phyloP scores from a whole-genome alignment of 208 protist species.

The Naegleria lovaniensis region DNA sequence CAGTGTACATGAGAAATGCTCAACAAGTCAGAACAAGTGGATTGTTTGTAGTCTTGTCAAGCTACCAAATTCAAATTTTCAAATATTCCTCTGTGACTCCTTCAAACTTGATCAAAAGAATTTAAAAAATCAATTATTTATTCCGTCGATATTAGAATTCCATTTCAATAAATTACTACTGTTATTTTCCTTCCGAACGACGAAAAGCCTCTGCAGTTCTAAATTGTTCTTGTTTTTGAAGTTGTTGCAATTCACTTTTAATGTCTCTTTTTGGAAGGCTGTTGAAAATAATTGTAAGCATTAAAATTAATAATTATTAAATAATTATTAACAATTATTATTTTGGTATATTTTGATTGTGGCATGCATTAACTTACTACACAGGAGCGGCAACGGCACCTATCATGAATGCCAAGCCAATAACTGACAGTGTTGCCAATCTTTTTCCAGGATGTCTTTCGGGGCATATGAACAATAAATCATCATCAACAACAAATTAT shows the following conservation, averaged over 20 bases:
- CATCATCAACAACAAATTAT: too few relatives aligned
- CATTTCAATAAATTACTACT: not conserved
- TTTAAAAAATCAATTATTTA: not conserved
- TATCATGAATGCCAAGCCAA: not conserved
- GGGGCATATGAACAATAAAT: not conserved
- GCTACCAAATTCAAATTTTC: not conserved
- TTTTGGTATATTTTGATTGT: too few relatives aligned
- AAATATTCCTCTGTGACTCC: not conserved
- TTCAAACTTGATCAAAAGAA: not conserved
- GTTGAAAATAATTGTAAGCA: too few relatives aligned
- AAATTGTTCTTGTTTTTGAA: not conserved
- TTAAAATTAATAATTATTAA: too few relatives aligned
- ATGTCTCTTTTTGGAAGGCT: not conserved
- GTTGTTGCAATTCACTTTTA: not conserved
- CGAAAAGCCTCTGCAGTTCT: not conserved
- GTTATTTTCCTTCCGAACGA: not conserved
- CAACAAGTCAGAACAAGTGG: not conserved
- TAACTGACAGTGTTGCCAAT: not conserved
- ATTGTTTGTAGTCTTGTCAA: not conserved
- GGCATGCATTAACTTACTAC: too few relatives aligned
- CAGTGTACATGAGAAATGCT: not conserved
- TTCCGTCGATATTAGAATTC: not conserved
- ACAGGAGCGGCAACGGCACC: not conserved
- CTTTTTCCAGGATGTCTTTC: not conserved
- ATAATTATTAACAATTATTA: too few relatives aligned